Conservation (phyloP, 1,284 basidiomycete species). For the Apiotrichum mycotoxinovorans region DNA sequence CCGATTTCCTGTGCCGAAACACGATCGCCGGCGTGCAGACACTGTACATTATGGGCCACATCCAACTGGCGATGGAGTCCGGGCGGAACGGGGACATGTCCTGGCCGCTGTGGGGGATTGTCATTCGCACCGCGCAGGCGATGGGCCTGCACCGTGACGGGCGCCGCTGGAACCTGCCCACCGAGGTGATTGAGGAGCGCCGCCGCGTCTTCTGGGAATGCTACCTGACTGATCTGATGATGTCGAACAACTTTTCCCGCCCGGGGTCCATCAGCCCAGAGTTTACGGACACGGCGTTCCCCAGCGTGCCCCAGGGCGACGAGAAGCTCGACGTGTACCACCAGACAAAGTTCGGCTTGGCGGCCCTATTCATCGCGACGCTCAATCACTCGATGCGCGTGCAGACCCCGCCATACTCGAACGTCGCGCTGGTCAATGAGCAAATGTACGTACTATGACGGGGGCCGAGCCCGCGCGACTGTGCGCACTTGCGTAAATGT, state of each 20-base stretch:
- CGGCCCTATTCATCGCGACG: slow-evolving; percentile 1
- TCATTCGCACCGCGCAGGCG: slow-evolving; percentile 35
- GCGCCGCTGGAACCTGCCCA: slow-evolving; percentile 31
- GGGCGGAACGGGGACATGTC: slow-evolving; percentile 37
- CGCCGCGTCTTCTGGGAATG: slow-evolving; percentile 37
- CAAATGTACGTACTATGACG: slow-evolving; percentile 26
- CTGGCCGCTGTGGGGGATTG: slow-evolving; percentile 42
- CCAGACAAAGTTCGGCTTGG: slow-evolving; percentile 24
- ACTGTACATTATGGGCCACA: slow-evolving; percentile 29
- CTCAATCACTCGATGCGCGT: slow-evolving; percentile 18
- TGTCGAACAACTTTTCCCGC: slow-evolving; percentile 31
- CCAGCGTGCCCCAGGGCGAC: slow-evolving; percentile 1
- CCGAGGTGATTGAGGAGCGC: slow-evolving; percentile 31
- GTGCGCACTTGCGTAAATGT: no score
- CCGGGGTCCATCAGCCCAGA: slow-evolving; percentile 22
- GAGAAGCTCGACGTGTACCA: slow-evolving; percentile 7
- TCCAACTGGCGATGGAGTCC: slow-evolving; percentile 29
- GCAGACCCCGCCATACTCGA: slow-evolving; percentile 12
- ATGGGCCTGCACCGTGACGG: slow-evolving; percentile 45
- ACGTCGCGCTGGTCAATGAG: slow-evolving; percentile 16
- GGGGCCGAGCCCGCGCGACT: no score
- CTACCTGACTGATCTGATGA: slow-evolving; percentile 29
- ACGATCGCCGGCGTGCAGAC: slow-evolving; percentile 38
- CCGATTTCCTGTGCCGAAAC: slow-evolving; percentile 32
- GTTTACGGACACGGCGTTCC: slow-evolving; percentile 22